Evolutionary conservation across 164 flowering plant genomes (phyloP), one percentile per base, ranked within the genome.

Genomic region (Dillenia turbinata): DNA sequence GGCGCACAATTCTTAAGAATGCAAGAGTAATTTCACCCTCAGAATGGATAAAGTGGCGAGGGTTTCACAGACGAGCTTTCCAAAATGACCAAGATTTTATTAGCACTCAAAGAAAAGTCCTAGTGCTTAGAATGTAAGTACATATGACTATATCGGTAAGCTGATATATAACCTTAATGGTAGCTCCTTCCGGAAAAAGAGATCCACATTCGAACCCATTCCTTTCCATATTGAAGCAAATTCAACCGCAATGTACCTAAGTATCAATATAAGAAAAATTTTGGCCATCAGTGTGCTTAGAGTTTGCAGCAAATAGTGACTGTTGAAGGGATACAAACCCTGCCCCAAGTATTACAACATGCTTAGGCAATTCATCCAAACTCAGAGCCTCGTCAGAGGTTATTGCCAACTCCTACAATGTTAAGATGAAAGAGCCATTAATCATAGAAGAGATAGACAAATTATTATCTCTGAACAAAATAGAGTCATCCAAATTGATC

Each of bases 211-310:
- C 53, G 82, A 78, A 68, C 97, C 99, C 90, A 94, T 80, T 54
- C 99, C 99, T 60, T 85, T 73, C 99, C 99, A 94, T 65, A 91
- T 94, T 46, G 99, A 91, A 75, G 99, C 99, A 79, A 94, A 94
- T 73, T 94, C 99, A 72, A 94, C 92, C 55, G 99, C 93, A 78
- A 94, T 94, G 61, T 94, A 94, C 83, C 97, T 94, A 26, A 62
- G 10, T 44, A 2, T 6, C 6, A 48, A 55, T 11, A 3, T 60
- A 57, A 12, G 2, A 47, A 8, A 44, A 54, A 58, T 48, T 51
- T 62, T 16, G 15, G 52, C 14, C n/a, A 22, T 12, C 33, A 26
- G 33, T 26, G 33, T 26, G 33, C 33, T 26, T 26, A 26, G 33
- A 26, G 33, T 26, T 26, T 26, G 33, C 33, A 26, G 33, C 33